Conservation (phyloP, 2,329 filamentous ascomycete species). For the Aaosphaeria pasadenensis region DNA sequence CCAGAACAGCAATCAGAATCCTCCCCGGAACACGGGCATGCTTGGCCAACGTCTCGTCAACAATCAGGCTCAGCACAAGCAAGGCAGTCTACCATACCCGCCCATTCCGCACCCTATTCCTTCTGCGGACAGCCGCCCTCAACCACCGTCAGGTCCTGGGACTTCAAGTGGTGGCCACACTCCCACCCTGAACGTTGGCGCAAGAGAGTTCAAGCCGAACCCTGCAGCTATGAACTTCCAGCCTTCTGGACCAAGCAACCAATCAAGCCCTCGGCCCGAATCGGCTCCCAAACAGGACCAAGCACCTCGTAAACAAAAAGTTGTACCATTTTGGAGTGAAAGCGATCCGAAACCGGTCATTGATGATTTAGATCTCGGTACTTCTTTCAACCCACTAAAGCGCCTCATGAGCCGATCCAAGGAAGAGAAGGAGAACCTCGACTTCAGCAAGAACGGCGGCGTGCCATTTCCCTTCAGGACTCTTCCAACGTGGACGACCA, state of each 20-base stretch:
- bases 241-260: constrained; percentile 60
- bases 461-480: constrained; percentile 83
- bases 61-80: constrained; percentile 52
- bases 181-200: constrained; percentile 59
- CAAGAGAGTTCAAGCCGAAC: constrained; percentile 80
- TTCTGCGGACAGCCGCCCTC: constrained; percentile 67
- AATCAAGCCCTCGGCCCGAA: constrained; percentile 68
- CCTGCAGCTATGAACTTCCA: constrained; percentile 79
- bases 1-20: constrained; percentile 34
- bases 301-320: constrained; percentile 29
- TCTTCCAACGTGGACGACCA: constrained; percentile 75
- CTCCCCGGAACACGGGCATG: constrained; percentile 40
- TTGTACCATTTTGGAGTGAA: constrained; percentile 58
- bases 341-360: constrained; percentile 66
- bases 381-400: constrained; percentile 63
- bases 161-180: constrained; percentile 51
- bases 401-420: constrained; percentile 65
- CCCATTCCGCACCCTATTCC: constrained; percentile 56
- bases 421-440: constrained; percentile 51
- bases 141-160: constrained; percentile 57
- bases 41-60: constrained; percentile 52
- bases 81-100: constrained; percentile 39
- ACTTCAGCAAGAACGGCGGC: constrained; percentile 76
- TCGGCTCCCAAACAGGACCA: constrained; percentile 31
- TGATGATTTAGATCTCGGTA: constrained; percentile 51